Conservation (phyloP, 257 asterid genomes). For the Solanum habrochaites region DNA sequence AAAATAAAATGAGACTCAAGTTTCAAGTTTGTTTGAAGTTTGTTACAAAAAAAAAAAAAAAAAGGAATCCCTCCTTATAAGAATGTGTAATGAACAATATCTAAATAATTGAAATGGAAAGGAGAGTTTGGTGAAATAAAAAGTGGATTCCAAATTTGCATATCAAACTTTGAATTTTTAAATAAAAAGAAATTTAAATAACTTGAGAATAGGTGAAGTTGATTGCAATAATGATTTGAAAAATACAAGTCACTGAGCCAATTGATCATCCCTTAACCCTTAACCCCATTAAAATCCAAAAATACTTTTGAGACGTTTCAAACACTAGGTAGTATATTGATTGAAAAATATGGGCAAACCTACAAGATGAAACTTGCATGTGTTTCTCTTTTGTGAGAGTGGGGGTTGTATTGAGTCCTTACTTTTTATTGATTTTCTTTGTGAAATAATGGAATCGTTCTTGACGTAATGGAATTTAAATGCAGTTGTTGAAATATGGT, state of each 20-base stretch:
- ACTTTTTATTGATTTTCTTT: neutral
- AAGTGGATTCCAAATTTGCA: neutral
- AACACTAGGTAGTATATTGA: neutral
- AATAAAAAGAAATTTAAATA: neutral
- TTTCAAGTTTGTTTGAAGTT: too few species aligned
- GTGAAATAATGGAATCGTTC: neutral
- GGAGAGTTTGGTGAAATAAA: neutral
- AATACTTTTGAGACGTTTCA: neutral
- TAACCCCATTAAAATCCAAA: neutral
- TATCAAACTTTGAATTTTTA: too few species aligned
- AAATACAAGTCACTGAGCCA: neutral
- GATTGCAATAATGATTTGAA: neutral
- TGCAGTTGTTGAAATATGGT: neutral
- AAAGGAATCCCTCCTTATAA: neutral
- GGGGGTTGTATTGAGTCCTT: neutral
- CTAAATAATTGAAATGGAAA: neutral
- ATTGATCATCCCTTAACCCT: neutral
- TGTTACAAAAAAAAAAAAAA: too few species aligned
- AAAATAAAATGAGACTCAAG: too few species aligned
- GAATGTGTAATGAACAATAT: neutral
- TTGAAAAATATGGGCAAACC: neutral
- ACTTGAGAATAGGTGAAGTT: neutral
- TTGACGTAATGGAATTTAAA: neutral
- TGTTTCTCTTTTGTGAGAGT: neutral
- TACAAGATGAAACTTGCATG: neutral